Conservation (phyloP, 2,329 filamentous ascomycete genomes). For the Ustilaginoidea virens region DNA sequence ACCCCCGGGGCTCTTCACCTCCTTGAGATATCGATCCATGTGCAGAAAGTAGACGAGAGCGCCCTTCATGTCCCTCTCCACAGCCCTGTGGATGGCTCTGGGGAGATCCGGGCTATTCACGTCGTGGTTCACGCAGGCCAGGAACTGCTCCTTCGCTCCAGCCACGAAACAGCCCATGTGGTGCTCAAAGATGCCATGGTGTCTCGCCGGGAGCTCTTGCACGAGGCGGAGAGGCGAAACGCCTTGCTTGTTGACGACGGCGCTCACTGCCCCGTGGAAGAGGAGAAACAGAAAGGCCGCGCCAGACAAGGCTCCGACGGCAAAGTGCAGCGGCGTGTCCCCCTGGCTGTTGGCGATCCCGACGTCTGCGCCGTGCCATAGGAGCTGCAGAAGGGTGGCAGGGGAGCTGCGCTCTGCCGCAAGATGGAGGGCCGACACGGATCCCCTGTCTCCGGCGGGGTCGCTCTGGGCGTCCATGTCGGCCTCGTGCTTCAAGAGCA, state of each 20-base stretch:
- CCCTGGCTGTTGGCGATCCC: conserved; percentile 1
- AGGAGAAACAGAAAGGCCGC: conserved; percentile 5
- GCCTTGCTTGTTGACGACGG: conserved; percentile 1
- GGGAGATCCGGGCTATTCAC: not conserved
- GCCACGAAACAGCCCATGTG: not conserved
- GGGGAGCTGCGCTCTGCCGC: conserved; percentile 2
- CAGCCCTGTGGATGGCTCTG: conserved; percentile 1
- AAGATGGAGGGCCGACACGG: conserved; percentile 3
- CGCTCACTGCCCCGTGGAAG: conserved; percentile 5
- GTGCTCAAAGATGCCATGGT: not conserved
- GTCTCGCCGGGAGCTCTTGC: not conserved
- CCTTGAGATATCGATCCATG: conserved; percentile 1
- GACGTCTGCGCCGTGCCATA: not conserved
- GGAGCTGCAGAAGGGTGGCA: not conserved
- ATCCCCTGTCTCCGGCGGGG: not conserved
- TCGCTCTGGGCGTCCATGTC: conserved; percentile 6
- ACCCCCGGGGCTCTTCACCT: conserved; percentile 2
- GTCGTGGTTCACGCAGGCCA: not conserved
- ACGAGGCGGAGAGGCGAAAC: not conserved
- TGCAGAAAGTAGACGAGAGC: conserved; percentile 3
- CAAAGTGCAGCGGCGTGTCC: conserved; percentile 5
- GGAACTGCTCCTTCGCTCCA: not conserved
- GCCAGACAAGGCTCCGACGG: conserved; percentile 3
- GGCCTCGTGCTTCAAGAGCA: conserved; percentile 3
- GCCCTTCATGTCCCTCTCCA: not conserved